Conservation (phyloP, 2,329 filamentous ascomycete genomes). For the Clonostachys rosea region DNA sequence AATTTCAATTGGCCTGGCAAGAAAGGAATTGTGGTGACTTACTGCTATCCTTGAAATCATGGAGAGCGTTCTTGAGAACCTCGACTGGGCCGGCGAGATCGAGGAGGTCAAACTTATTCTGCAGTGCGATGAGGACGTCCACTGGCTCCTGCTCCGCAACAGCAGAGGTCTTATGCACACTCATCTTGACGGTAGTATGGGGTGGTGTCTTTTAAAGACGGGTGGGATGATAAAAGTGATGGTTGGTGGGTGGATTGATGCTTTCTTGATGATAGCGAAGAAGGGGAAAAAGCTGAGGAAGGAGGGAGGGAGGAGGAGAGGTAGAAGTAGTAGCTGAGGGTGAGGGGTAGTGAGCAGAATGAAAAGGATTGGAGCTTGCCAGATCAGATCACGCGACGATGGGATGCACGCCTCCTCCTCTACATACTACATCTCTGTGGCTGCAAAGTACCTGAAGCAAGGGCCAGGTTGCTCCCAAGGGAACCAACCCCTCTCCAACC, state of each 20-base stretch:
- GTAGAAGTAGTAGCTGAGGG: background rate
- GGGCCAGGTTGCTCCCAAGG: too few species aligned
- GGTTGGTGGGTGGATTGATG: conserved; percentile 9
- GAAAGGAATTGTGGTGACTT: conserved; percentile 18
- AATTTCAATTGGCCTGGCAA: background rate
- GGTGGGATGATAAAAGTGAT: conserved; percentile 5
- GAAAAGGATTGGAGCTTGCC: background rate
- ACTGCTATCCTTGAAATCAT: conserved; percentile 49
- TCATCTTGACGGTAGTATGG: conserved; percentile 43
- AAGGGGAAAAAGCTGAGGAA: conserved; percentile 6
- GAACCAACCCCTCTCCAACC: too few species aligned
- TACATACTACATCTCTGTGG: too few species aligned
- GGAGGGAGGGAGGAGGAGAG: conserved; percentile 2
- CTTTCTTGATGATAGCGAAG: conserved; percentile 10
- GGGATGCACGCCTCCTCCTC: too few species aligned
- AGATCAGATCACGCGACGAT: conserved; percentile 11
- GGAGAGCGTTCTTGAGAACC: conserved; percentile 43
- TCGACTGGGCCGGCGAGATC: conserved; percentile 54
- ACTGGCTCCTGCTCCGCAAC: conserved; percentile 51
- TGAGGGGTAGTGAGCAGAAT: background rate
- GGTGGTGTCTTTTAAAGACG: conserved; percentile 6
- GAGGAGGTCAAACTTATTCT: conserved; percentile 54
- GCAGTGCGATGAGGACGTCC: conserved; percentile 56
- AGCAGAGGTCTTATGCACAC: conserved; percentile 51
- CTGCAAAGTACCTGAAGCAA: too few species aligned